Conservation (phyloP, 2,329 filamentous ascomycete species). For the Fusarium sp. region DNA sequence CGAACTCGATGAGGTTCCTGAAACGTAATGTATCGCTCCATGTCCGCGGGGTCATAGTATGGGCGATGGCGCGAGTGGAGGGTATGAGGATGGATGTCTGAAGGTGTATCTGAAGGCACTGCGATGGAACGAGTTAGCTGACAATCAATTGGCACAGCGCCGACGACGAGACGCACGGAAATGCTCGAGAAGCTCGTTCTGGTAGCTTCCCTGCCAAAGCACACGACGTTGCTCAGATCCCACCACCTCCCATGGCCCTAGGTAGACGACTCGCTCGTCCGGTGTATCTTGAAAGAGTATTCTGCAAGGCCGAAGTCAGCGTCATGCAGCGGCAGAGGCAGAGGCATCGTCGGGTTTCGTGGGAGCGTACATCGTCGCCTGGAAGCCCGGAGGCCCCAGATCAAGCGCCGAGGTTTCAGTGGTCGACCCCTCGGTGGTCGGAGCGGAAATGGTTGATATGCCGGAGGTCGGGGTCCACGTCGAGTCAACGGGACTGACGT, state of each 20-base stretch:
- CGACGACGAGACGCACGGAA: slow-evolving; percentile 54
- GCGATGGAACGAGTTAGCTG: slow-evolving; percentile 18
- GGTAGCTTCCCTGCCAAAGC: slow-evolving; percentile 66
- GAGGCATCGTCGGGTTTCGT: slow-evolving; percentile 4
- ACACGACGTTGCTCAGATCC: slow-evolving; percentile 61
- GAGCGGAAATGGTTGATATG: slow-evolving; percentile 57
- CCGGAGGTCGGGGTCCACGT: slow-evolving; percentile 60
- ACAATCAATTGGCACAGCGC: not conserved
- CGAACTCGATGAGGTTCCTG: slow-evolving; percentile 61
- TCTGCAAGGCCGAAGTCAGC: slow-evolving; percentile 49
- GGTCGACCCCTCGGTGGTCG: slow-evolving; percentile 53
- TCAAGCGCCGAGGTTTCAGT: slow-evolving; percentile 60
- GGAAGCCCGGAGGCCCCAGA: slow-evolving; percentile 64
- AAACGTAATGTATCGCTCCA: slow-evolving; percentile 63
- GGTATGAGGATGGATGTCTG: slow-evolving; percentile 61
- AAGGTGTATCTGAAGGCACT: slow-evolving; percentile 60
- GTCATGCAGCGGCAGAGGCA: slow-evolving; percentile 28
- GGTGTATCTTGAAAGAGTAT: slow-evolving; percentile 63
- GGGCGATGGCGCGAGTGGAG: slow-evolving; percentile 63
- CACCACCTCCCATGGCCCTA: slow-evolving; percentile 66
- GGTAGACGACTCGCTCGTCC: slow-evolving; percentile 62
- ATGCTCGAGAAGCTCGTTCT: slow-evolving; percentile 64
- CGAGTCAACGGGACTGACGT: slow-evolving; percentile 58
- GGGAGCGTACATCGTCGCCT: slow-evolving; percentile 63
- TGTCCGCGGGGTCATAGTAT: slow-evolving; percentile 61